These are phyloP conservation scores for Trypanosoma platydactyli DNA, from an alignment of 208 protist species.

Conservation along the genomic window DNA sequence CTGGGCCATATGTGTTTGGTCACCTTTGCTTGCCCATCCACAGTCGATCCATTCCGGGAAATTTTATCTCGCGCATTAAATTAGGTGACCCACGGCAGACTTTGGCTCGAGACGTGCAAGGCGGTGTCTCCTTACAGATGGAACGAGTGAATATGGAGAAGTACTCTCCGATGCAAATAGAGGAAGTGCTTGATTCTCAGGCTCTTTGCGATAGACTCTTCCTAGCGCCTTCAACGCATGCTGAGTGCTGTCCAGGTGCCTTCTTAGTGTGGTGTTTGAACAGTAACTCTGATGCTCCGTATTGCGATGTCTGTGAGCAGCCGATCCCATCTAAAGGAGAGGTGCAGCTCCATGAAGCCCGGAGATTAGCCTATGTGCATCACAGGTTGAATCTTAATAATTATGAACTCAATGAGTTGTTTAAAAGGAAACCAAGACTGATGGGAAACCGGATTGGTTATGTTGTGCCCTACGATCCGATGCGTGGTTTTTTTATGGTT, in stretches of 20 bases:
- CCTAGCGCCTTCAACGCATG: constrained; percentile 32
- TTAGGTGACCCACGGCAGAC: constrained; percentile 72
- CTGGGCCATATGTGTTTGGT: constrained; percentile 45
- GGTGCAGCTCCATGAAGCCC: constrained; percentile 31
- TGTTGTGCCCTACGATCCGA: constrained; percentile 46
- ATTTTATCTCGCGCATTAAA: constrained; percentile 63
- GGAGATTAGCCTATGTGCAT: no score
- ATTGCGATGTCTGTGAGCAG: constrained; percentile 55
- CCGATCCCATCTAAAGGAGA: constrained; percentile 53
- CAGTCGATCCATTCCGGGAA: constrained; percentile 39
- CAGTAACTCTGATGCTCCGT: constrained; percentile 31
- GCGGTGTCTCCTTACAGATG: not conserved
- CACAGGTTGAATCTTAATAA: no score
- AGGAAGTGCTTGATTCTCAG: constrained; percentile 61
- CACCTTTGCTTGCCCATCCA: constrained; percentile 67
- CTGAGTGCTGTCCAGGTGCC: constrained; percentile 46
- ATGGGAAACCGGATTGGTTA: constrained; percentile 42
- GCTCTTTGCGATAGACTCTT: constrained; percentile 51
- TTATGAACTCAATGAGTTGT: constrained; percentile 28
- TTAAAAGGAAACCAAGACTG: constrained; percentile 27
- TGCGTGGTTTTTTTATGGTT: constrained; percentile 56
- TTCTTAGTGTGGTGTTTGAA: constrained; percentile 67
- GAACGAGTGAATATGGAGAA: constrained; percentile 36
- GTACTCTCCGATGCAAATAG: constrained; percentile 50
- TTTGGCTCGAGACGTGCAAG: constrained; percentile 37